Conservation (phyloP, 164 flowering plant species). For the Warburgia ugandensis region DNA sequence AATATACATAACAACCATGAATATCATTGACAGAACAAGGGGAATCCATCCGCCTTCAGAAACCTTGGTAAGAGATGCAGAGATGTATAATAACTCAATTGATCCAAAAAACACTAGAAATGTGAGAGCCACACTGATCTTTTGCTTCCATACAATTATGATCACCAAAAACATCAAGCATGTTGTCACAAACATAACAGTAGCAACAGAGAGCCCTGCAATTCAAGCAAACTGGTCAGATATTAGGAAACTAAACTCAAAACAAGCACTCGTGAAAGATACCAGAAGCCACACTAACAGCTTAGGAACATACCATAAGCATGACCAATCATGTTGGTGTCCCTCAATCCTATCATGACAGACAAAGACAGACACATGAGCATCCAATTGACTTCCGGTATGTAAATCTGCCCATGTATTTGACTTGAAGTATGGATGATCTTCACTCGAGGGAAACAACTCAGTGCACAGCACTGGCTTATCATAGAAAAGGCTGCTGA, state of each 20-base stretch:
- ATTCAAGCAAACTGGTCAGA: conserved; percentile 10
- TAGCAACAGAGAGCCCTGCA: conserved; percentile 57
- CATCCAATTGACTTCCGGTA: conserved; percentile 70
- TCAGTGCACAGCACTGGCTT: conserved; percentile 58
- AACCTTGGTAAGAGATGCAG: conserved; percentile 45
- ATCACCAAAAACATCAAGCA: conserved; percentile 59
- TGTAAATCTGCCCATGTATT: conserved; percentile 63
- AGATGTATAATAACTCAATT: conserved; percentile 53
- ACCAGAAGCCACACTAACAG: not conserved
- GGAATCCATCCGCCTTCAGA: conserved; percentile 74
- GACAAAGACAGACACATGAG: conserved; percentile 60
- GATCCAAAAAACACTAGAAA: conserved; percentile 50
- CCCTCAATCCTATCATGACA: conserved; percentile 53
- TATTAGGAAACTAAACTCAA: not conserved
- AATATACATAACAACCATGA: conserved; percentile 45
- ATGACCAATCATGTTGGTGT: conserved; percentile 61
- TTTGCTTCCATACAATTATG: conserved; percentile 50
- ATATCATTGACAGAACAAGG: conserved; percentile 34
- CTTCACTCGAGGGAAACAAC: conserved; percentile 67
- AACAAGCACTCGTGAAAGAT: too few species aligned
- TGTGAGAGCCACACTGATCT: conserved; percentile 15
- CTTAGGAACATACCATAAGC: conserved; percentile 44
- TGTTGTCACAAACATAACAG: conserved; percentile 73
- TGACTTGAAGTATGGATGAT: conserved; percentile 57
- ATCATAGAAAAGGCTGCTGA: conserved; percentile 69